phyloP scores from a whole-genome alignment of 2,329 filamentous ascomycete species.

The Scedosporium dehoogii region DNA sequence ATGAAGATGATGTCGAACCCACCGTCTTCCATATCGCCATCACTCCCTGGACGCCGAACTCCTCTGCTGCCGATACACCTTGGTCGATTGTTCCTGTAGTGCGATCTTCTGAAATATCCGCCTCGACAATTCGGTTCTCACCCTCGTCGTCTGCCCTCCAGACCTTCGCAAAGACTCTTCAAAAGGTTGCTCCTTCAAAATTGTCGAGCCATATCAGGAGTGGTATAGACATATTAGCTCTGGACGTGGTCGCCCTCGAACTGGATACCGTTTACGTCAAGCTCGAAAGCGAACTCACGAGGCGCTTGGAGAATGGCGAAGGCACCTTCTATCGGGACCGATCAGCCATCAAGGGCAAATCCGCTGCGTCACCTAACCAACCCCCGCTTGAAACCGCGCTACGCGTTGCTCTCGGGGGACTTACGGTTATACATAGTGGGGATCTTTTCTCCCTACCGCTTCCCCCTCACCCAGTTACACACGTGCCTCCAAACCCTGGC shows the following conservation, averaged over 20 bases:
- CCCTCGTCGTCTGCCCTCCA: conserved; percentile 64
- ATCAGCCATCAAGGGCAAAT: conserved; percentile 17
- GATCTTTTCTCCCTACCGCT: conserved; percentile 72
- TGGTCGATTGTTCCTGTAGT: conserved; percentile 83
- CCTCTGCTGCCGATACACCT: conserved; percentile 48
- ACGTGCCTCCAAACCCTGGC: conserved; percentile 72
- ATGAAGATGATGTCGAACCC: conserved; percentile 23
- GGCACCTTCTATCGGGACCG: conserved; percentile 67
- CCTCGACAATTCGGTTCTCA: conserved; percentile 72
- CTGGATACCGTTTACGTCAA: conserved; percentile 82
- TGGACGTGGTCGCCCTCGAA: conserved; percentile 70
- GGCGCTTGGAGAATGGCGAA: conserved; percentile 72
- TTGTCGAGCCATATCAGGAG: conserved; percentile 61
- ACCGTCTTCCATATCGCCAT: conserved; percentile 57
- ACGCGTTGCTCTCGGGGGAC: conserved; percentile 60
- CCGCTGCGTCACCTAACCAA: conserved; percentile 23
- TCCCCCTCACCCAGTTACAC: conserved; percentile 75
- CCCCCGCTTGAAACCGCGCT: conserved; percentile 56
- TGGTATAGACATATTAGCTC: conserved; percentile 72
- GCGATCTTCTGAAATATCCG: conserved; percentile 53
- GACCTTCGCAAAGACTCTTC: conserved; percentile 64
- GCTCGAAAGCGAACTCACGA: conserved; percentile 70
- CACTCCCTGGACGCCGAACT: conserved; percentile 59
- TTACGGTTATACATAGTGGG: conserved; percentile 72
- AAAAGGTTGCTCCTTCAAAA: conserved; percentile 66